phyloP scores from a whole-genome alignment of 495 filamentous ascomycete genomes.

The Penicillium bialowiezense region DNA sequence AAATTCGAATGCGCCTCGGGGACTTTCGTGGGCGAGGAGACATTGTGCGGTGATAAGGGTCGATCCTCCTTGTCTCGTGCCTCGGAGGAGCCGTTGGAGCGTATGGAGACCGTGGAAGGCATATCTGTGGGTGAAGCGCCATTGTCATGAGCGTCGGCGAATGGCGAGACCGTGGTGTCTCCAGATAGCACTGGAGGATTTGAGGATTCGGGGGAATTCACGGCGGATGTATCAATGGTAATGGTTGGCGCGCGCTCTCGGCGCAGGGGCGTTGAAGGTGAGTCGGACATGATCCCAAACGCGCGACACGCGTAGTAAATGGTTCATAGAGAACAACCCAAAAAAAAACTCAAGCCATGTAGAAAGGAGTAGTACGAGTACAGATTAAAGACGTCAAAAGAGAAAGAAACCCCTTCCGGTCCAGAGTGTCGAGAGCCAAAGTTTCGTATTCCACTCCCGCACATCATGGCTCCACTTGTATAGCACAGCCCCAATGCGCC shows the following conservation, averaged over 20 bases:
- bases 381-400: not conserved
- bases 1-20: slow-evolving; percentile 54
- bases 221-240: slow-evolving; percentile 72
- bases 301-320: slow-evolving; percentile 16
- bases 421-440: not conserved
- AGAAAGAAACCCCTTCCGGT: not conserved
- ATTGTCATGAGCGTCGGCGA: slow-evolving; percentile 42
- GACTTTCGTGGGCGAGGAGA: slow-evolving; percentile 66
- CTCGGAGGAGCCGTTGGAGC: slow-evolving; percentile 67
- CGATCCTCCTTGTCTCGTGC: slow-evolving; percentile 66
- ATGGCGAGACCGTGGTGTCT: slow-evolving; percentile 42
- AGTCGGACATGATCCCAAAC: slow-evolving; percentile 30
- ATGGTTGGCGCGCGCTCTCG: slow-evolving; percentile 62
- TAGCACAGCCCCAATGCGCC: slow-evolving; percentile 15
- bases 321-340: slow-evolving; percentile 8
- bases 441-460: not conserved
- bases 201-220: slow-evolving; percentile 38
- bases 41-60: slow-evolving; percentile 87
- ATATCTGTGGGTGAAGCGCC: slow-evolving; percentile 57
- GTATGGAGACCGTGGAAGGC: slow-evolving; percentile 50
- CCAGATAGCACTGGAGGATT: slow-evolving; percentile 25
- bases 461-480: not conserved
- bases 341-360: no score
- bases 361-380: no score
- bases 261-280: slow-evolving; percentile 33